These are phyloP conservation scores for Gnaphalium uliginosum DNA, from an alignment of 129 eudicot species.

Conservation along the genomic window DNA sequence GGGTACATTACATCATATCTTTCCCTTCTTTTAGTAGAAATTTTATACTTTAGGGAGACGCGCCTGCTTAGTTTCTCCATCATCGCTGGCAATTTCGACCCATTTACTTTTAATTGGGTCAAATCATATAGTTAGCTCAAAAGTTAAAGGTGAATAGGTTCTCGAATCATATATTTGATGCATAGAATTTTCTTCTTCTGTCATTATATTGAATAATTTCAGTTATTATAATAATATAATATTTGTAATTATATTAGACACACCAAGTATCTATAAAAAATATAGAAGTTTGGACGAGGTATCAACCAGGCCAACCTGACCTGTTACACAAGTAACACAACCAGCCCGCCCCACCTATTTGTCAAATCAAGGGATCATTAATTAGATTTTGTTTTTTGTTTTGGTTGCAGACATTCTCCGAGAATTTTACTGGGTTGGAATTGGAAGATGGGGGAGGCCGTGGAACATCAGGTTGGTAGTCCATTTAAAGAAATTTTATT, in stretches of 20 bases:
- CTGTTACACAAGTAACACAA: too few species aligned
- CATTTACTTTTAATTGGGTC: neutral
- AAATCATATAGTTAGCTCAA: neutral
- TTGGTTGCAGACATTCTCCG: conserved; percentile 73
- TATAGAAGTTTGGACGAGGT: neutral
- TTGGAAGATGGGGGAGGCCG: conserved; percentile 99
- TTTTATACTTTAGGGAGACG: neutral
- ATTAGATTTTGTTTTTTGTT: neutral
- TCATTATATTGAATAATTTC: neutral
- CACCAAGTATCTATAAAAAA: neutral
- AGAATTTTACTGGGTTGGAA: conserved; percentile 95
- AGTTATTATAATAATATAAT: too few species aligned
- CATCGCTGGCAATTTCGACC: neutral
- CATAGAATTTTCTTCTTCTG: neutral
- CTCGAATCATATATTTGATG: neutral
- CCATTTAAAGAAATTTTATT: neutral
- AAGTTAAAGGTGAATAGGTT: neutral
- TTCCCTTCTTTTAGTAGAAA: neutral
- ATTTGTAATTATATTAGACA: neutral
- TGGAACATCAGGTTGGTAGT: conserved; percentile 80
- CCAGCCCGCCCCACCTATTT: neutral
- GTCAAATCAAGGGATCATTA: neutral
- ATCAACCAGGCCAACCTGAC: too few species aligned
- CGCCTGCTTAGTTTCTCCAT: too few species aligned
- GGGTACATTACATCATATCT: conserved; percentile 50